Conservation (phyloP, 208 protist species). For the Trichomonas vaginalis region DNA sequence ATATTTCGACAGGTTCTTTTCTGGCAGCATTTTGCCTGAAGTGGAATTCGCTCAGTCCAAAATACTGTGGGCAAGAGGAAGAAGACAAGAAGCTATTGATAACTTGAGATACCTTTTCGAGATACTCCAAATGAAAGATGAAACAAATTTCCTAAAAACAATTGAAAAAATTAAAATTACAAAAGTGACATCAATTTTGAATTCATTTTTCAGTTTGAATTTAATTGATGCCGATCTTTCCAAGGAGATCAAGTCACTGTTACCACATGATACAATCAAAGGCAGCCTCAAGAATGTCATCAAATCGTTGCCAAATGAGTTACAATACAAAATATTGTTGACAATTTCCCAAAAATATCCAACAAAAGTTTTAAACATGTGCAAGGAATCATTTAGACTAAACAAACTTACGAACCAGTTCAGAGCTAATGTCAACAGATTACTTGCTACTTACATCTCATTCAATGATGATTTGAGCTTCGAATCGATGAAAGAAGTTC, state of each 20-base stretch:
- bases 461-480: no score
- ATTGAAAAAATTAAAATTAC: background rate
- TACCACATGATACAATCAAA: background rate
- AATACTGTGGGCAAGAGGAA: background rate
- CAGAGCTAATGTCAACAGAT: background rate
- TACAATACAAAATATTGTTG: background rate
- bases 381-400: background rate
- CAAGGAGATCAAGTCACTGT: background rate
- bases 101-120: background rate
- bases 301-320: background rate
- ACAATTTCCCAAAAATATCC: background rate
- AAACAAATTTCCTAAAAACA: background rate
- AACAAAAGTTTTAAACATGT: background rate
- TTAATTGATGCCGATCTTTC: background rate
- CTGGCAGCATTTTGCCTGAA: background rate
- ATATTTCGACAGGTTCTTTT: background rate
- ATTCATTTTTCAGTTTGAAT: background rate
- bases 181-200: background rate
- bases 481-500: background rate
- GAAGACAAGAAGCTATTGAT: slow-evolving; percentile 1
- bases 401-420: background rate
- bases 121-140: background rate
- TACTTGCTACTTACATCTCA: background rate
- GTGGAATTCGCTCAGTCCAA: background rate
- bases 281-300: background rate